A percentile compares a stretch with the other conserved stretches of the same genome.
Evolutionary conservation across 2,329 filamentous ascomycete genomes (phyloP).

Genomic region (Diaporthe australafricana): DNA sequence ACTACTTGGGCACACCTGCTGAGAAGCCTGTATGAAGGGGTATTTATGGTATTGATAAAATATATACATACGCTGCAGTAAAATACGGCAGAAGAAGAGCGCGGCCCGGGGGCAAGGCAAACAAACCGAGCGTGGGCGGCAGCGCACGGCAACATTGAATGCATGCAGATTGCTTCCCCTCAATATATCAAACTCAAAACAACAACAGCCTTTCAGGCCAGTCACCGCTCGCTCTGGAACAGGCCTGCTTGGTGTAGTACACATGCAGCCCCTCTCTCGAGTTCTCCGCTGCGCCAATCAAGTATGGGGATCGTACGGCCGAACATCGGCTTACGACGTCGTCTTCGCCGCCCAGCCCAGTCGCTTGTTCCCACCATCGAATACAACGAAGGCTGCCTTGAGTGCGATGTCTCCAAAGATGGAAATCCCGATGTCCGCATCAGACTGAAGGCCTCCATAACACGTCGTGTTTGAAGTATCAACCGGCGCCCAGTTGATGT

Average conservation of each 20-base stretch:
- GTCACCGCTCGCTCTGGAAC: neutral
- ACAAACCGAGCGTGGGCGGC: neutral
- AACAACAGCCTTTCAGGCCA: neutral
- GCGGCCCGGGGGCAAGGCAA: neutral
- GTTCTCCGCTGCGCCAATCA: neutral
- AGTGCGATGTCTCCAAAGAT: slow-evolving; percentile 47
- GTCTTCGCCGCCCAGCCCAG: slow-evolving; percentile 54
- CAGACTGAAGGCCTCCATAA: slow-evolving; percentile 50
- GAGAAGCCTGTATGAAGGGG: neutral
- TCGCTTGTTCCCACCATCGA: slow-evolving; percentile 48
- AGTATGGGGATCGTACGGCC: neutral
- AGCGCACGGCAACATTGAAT: neutral
- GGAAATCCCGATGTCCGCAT: slow-evolving; percentile 42
- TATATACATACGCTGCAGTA: slow-evolving; percentile 22
- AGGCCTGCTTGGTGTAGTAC: neutral
- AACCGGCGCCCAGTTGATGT: slow-evolving; percentile 49
- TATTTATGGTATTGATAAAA: slow-evolving; percentile 5
- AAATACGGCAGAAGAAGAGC: slow-evolving; percentile 3
- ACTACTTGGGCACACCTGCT: neutral
- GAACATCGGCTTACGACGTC: slow-evolving; percentile 17
- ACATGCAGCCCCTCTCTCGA: neutral
- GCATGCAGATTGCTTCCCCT: neutral
- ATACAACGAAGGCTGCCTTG: slow-evolving; percentile 47
- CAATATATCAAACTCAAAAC: neutral
- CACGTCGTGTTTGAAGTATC: slow-evolving; percentile 42